phyloP scores from a whole-genome alignment of 805 yeast species.

The Kurtzmaniella fragi region DNA sequence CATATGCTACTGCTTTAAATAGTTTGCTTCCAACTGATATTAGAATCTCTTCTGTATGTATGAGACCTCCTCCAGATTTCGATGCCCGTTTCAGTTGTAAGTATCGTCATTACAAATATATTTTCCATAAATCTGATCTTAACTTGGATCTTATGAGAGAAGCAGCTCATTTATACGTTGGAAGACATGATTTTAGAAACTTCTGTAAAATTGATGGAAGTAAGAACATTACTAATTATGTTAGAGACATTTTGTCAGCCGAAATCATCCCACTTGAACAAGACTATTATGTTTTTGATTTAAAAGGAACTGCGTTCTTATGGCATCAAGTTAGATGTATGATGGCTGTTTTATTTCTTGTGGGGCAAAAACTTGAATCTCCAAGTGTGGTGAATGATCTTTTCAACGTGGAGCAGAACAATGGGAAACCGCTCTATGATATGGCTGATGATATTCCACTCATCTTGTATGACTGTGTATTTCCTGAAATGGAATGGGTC shows the following conservation, averaged over 20 bases:
- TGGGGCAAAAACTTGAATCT: conserved; percentile 73
- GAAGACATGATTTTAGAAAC: conserved; percentile 87
- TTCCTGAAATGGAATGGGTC: conserved; percentile 68
- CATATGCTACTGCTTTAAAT: conserved; percentile 72
- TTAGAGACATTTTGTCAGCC: conserved; percentile 56
- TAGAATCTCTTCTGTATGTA: conserved; percentile 71
- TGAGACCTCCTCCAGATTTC: conserved; percentile 77
- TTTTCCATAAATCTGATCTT: conserved; percentile 53
- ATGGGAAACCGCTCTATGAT: conserved; percentile 72
- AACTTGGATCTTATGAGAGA: conserved; percentile 62
- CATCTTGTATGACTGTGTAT: conserved; percentile 80
- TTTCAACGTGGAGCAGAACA: conserved; percentile 50
- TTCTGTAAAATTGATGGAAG: conserved; percentile 94
- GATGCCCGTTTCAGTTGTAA: conserved; percentile 91
- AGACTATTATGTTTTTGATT: conserved; percentile 62
- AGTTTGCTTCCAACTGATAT: conserved; percentile 77
- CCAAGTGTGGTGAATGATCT: conserved; percentile 55
- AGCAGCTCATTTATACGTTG: conserved; percentile 61
- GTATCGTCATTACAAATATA: conserved; percentile 81
- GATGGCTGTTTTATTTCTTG: conserved; percentile 75
- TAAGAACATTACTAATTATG: conserved; percentile 79
- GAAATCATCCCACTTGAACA: conserved; percentile 38
- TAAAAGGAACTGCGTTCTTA: conserved; percentile 83
- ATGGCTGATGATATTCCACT: conserved; percentile 91
- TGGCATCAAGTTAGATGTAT: conserved; percentile 99